These are phyloP conservation scores for Pisolithus thermaeus DNA, from an alignment of 1,284 basidiomycete species.

Conservation along the genomic window DNA sequence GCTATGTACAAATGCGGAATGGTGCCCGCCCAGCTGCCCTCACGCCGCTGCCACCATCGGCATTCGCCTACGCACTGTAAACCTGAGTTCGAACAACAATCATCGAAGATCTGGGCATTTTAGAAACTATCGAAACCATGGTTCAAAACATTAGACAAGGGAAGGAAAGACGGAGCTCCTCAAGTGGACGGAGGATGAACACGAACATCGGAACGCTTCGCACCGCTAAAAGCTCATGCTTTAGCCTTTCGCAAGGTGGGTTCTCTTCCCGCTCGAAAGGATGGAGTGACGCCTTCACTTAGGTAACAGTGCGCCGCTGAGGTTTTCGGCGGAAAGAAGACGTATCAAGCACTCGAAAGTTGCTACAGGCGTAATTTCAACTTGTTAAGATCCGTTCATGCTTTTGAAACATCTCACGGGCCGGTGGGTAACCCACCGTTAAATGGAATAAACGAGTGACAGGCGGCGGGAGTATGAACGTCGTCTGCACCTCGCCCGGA, in stretches of 20 bases:
- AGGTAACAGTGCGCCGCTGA: constrained; percentile 52
- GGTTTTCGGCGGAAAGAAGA: constrained; percentile 66
- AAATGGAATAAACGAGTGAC: constrained; percentile 45
- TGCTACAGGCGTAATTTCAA: constrained; percentile 78
- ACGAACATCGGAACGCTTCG: constrained; percentile 72
- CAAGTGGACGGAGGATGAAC: no score
- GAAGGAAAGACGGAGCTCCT: constrained; percentile 67
- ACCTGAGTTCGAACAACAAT: no score
- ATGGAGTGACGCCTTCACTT: background rate
- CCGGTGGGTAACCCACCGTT: constrained; percentile 35
- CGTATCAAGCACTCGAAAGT: constrained; percentile 73
- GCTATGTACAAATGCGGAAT: no score
- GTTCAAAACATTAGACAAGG: constrained; percentile 76
- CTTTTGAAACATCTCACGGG: constrained; percentile 53
- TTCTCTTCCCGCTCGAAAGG: constrained; percentile 1
- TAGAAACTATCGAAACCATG: constrained; percentile 47
- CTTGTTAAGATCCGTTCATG: constrained; percentile 70
- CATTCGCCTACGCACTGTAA: no score
- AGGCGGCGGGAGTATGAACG: constrained; percentile 61
- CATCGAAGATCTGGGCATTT: constrained; percentile 35
- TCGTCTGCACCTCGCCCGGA: constrained; percentile 54
- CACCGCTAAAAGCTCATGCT: constrained; percentile 71
- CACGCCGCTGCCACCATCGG: no score
- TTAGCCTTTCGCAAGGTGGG: constrained; percentile 65
- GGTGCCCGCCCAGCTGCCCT: no score